phyloP scores from a whole-genome alignment of 352 stramenopile genomes.

The Phytopythium kandeliae region DNA sequence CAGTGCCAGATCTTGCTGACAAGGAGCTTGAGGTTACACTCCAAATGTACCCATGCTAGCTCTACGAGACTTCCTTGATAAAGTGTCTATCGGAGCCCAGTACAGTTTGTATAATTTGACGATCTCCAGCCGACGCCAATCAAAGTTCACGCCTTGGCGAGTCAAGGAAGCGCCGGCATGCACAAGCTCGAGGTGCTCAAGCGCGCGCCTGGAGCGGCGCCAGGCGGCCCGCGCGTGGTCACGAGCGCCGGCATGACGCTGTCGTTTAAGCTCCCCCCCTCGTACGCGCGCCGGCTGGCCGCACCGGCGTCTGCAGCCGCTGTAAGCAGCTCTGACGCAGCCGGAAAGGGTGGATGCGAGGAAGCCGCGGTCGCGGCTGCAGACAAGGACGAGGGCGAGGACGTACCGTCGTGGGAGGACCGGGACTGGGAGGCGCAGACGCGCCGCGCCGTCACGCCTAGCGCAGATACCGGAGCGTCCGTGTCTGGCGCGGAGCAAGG shows the following conservation, averaged over 20 bases:
- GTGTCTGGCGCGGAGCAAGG: no score
- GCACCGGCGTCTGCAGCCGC: neutral
- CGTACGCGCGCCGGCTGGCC: slow-evolving; percentile 9
- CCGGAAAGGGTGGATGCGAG: neutral
- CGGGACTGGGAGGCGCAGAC: slow-evolving; percentile 30
- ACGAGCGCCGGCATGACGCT: slow-evolving; percentile 40
- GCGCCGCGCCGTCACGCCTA: neutral
- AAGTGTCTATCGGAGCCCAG: no score
- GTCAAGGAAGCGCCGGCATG: no score
- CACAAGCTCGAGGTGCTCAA: slow-evolving; percentile 40
- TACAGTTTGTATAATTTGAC: no score
- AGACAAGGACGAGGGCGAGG: slow-evolving; percentile 2
- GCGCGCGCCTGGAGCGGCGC: slow-evolving; percentile 14
- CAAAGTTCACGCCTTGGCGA: no score
- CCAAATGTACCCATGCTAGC: neutral
- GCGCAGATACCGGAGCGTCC: neutral
- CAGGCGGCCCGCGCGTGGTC: slow-evolving; percentile 19
- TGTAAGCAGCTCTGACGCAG: neutral
- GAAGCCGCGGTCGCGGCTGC: neutral
- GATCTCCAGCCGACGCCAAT: neutral
- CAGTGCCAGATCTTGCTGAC: no score
- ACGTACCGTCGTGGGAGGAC: slow-evolving; percentile 37
- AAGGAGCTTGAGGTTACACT: no score
- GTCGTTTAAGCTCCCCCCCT: slow-evolving; percentile 32
- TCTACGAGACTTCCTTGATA: no score